A percentile compares a stretch with the other conserved stretches of the same genome.
These are phyloP conservation scores for Trematosphaeria pertusa DNA, from an alignment of 2,329 filamentous ascomycete species.

Conservation along the genomic window DNA sequence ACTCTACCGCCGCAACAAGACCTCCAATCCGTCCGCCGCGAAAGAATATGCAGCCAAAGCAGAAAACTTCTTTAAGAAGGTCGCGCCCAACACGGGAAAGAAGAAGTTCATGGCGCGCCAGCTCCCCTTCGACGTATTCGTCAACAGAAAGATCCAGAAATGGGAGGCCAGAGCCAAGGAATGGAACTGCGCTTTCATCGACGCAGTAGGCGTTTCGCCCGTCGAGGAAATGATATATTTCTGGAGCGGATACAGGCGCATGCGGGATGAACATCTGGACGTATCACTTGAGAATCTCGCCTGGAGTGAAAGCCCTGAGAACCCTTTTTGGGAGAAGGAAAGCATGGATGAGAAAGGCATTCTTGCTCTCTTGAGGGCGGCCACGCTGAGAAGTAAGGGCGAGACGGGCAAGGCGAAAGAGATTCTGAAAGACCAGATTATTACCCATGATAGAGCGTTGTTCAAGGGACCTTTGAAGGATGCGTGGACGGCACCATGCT, in stretches of 20 bases:
- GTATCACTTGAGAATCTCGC: slow-evolving; percentile 67
- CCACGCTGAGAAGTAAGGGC: slow-evolving; percentile 69
- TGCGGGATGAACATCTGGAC: slow-evolving; percentile 71
- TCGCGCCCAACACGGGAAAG: slow-evolving; percentile 76
- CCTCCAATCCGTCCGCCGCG: slow-evolving; percentile 51
- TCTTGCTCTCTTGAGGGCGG: slow-evolving; percentile 69
- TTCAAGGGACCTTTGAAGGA: slow-evolving; percentile 70
- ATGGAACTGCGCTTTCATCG: slow-evolving; percentile 69
- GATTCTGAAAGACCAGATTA: slow-evolving; percentile 67
- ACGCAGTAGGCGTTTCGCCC: slow-evolving; percentile 82
- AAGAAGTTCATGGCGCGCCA: slow-evolving; percentile 90
- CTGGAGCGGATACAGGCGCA: slow-evolving; percentile 88
- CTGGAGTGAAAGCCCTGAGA: slow-evolving; percentile 67
- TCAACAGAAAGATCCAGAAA: slow-evolving; percentile 82
- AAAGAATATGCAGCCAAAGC: slow-evolving; percentile 58
- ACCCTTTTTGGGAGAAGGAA: slow-evolving; percentile 60
- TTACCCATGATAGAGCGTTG: slow-evolving; percentile 62
- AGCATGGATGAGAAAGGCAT: slow-evolving; percentile 68
- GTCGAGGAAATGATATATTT: slow-evolving; percentile 91
- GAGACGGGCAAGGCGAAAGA: slow-evolving; percentile 69
- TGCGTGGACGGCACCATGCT: slow-evolving; percentile 75
- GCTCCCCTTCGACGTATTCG: slow-evolving; percentile 87
- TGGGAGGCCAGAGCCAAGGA: slow-evolving; percentile 81
- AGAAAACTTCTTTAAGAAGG: slow-evolving; percentile 73
- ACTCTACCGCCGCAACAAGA: slow-evolving; percentile 71